phyloP scores from a whole-genome alignment of 1,284 basidiomycete genomes.

The Athelia sp. region DNA sequence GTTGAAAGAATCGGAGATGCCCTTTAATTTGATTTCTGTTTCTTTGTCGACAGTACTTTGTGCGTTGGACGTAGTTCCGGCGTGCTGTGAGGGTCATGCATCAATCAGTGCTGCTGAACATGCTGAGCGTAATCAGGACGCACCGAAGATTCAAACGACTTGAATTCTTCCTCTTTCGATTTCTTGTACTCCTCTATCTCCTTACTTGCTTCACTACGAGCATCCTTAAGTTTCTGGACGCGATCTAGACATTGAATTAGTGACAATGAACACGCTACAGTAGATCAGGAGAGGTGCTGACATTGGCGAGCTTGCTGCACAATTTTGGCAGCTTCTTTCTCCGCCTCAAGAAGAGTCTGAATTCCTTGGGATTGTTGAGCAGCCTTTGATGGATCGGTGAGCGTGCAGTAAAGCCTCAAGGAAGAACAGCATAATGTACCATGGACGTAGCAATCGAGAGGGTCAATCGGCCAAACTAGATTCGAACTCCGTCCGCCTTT shows the following conservation, averaged over 20 bases:
- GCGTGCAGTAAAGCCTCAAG: conserved; percentile 1
- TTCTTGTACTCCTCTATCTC: conserved; percentile 95
- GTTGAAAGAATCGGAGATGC: conserved; percentile 69
- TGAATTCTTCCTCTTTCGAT: conserved; percentile 88
- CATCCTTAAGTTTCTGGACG: conserved; percentile 94
- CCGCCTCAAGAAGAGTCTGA: conserved; percentile 95
- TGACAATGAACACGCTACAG: not conserved
- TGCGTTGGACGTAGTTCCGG: conserved; percentile 75
- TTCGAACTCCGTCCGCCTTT: not conserved
- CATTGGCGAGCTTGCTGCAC: conserved; percentile 95
- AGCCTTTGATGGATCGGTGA: conserved; percentile 43
- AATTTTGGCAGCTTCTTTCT: conserved; percentile 98
- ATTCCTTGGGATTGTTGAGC: conserved; percentile 94
- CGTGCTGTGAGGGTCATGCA: conserved; percentile 55
- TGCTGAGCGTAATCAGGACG: conserved; percentile 24
- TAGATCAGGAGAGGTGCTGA: conserved; percentile 34
- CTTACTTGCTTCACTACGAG: conserved; percentile 86
- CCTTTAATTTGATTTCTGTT: conserved; percentile 72
- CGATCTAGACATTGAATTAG: conserved; percentile 62
- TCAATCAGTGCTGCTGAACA: not conserved
- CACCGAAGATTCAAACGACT: conserved; percentile 86
- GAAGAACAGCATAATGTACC: conserved; percentile 13
- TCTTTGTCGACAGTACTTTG: conserved; percentile 83
- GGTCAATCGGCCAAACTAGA: too few species aligned
- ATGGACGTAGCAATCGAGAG: conserved; percentile 9